These are phyloP conservation scores for Elaeis guineensis DNA, from an alignment of 176 grass and related monocot genomes.

Conservation along the genomic window DNA sequence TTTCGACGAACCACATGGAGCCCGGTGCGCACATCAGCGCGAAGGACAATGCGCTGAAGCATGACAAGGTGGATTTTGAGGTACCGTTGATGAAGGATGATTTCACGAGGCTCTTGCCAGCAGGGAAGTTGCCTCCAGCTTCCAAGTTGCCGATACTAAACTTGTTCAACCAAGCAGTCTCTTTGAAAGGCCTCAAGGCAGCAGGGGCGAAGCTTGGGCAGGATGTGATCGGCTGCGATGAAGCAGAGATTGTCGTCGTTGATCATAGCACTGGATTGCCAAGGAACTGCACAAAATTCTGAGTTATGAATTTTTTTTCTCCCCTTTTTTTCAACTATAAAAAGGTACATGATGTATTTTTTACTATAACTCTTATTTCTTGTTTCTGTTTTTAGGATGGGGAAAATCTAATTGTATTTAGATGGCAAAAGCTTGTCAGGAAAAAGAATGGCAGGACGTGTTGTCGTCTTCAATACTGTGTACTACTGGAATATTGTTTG, in stretches of 20 bases:
- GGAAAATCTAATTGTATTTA: too few species aligned
- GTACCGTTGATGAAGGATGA: conserved; percentile 73
- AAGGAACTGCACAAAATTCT: conserved; percentile 64
- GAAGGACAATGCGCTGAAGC: conserved; percentile 67
- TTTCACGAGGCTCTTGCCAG: conserved; percentile 59
- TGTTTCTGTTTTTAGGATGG: too few species aligned
- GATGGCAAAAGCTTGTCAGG: too few species aligned
- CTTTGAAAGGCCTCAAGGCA: conserved; percentile 78
- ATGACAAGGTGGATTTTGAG: conserved; percentile 64
- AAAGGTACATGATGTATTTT: too few species aligned
- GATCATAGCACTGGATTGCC: conserved; percentile 73
- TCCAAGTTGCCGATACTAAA: conserved; percentile 78
- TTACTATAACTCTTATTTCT: too few species aligned
- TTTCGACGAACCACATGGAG: conserved; percentile 99
- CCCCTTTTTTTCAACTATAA: background rate
- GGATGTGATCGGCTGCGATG: conserved; percentile 51
- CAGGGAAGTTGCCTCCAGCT: conserved; percentile 76
- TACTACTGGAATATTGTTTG: too few species aligned
- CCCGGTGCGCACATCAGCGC: conserved; percentile 93
- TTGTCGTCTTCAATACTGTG: too few species aligned
- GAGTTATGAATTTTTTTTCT: conserved; percentile 1
- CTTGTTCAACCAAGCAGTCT: conserved; percentile 92
- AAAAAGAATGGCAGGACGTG: too few species aligned
- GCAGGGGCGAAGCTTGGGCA: conserved; percentile 78
- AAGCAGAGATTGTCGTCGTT: conserved; percentile 38